Evolutionary conservation across 129 eudicot species (phyloP), one percentile per base, ranked within the genome.

Genomic region (Erigeron canadensis): DNA sequence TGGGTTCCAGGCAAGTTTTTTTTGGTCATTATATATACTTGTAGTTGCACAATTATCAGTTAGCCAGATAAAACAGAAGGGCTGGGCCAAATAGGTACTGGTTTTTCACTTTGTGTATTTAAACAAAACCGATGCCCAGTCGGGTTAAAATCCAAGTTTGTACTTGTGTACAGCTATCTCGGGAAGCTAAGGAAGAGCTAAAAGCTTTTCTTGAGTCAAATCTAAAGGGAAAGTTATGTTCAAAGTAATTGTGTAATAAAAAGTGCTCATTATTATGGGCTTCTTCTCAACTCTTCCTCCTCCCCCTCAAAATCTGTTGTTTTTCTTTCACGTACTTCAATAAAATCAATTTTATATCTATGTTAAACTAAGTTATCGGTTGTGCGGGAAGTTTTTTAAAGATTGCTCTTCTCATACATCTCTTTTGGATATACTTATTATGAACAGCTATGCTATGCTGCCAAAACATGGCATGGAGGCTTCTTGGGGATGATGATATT

Each of bases 381-480:
- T 28, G 34, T 39, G 47, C 18, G 57, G 41, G 10, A 10, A 10
- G 15, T 10, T 8, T 48, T 9, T 7, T 69, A 47, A 39, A 37
- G 1, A 2, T 44, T 67, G 16, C 23, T 7, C 41, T 70, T 38
- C 55, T 70, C 21, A 47, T 6, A 19, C 42, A 17, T 37, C 38
- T 55, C 51, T 50, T 67, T 19, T 51, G 63, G 54, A 40, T 10
- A 62, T 71, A 28, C 59, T 74, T 60, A 37, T 78, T 34, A 18
- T 60, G 60, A 73, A 83, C 88, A 93, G 98, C 86, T 93, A 23
- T 89, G 98, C 74, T 89, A 64, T 75, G 96, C 98, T 76, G 98
- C 98, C 46, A 93, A 87, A 80, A 93, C 98, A n/a, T 93, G 98
- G 98, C 84, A 89, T 17, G 98, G 98, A 47, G 98, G 96, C 28